phyloP scores from a whole-genome alignment of 148 eudicot genomes.

The Cornus kousa region DNA sequence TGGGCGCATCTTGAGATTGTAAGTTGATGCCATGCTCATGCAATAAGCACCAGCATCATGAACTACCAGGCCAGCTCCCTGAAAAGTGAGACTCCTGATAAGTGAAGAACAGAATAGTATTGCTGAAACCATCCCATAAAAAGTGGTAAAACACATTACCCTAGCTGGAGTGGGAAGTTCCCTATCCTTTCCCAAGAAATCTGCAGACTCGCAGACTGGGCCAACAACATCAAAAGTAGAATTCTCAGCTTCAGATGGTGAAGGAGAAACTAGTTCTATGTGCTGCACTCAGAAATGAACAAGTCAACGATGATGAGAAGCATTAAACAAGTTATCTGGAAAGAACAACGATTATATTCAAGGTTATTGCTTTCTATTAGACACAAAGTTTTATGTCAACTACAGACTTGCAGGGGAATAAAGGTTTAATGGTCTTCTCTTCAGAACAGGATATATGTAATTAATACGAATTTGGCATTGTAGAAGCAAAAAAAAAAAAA shows the following conservation, averaged over 20 bases:
- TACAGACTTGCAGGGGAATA: not conserved
- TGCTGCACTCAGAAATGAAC: slow-evolving; percentile 46
- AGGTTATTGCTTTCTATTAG: not conserved
- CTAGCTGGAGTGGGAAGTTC: slow-evolving; percentile 69
- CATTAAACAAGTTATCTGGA: not conserved
- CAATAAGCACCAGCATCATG: slow-evolving; percentile 99
- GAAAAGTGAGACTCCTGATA: slow-evolving; percentile 11
- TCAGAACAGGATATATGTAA: not conserved
- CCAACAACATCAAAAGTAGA: slow-evolving; percentile 90
- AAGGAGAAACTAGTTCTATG: slow-evolving; percentile 84
- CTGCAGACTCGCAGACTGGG: slow-evolving; percentile 97
- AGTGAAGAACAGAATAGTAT: not conserved
- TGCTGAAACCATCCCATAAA: not conserved
- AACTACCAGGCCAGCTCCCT: slow-evolving; percentile 95
- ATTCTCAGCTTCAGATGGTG: slow-evolving; percentile 53
- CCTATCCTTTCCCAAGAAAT: slow-evolving; percentile 96
- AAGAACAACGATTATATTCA: not conserved
- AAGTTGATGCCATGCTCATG: slow-evolving; percentile 99
- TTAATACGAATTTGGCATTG: not conserved
- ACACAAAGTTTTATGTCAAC: not conserved
- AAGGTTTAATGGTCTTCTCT: not conserved
- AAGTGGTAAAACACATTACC: slow-evolving; percentile 34
- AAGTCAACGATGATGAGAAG: not conserved
- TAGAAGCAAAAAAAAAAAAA: no score
- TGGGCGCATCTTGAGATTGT: slow-evolving; percentile 99